Conservation (phyloP, 306 rosid species). For the Senna siamea region DNA sequence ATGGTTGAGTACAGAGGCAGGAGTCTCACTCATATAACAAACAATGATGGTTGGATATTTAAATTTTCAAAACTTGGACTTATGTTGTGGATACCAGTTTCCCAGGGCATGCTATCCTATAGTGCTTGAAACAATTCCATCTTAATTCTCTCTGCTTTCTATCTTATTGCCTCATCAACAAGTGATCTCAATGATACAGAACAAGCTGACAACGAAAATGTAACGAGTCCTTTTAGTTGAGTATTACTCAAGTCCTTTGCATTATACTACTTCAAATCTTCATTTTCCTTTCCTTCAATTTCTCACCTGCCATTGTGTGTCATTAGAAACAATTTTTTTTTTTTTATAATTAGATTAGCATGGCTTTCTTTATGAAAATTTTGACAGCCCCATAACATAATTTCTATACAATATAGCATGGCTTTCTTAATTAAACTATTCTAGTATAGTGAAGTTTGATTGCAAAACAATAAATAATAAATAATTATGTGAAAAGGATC, state of each 20-base stretch:
- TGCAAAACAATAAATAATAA: no score
- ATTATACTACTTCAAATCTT: not conserved
- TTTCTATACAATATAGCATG: no score
- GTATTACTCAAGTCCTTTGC: not conserved
- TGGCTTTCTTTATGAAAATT: no score
- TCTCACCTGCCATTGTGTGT: not conserved
- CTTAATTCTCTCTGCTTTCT: not conserved
- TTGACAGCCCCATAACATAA: no score
- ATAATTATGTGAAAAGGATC: no score
- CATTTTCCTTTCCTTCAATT: not conserved
- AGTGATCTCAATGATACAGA: not conserved
- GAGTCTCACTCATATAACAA: conserved; percentile 32
- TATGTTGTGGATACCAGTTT: not conserved
- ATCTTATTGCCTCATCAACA: not conserved
- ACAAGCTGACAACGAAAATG: not conserved
- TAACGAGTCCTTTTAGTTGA: not conserved
- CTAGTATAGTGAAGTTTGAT: no score
- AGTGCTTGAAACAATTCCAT: not conserved
- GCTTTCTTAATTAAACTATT: no score
- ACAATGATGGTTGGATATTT: not conserved
- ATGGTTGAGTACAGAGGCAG: conserved; percentile 46
- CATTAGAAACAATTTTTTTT: not conserved
- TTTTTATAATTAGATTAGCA: no score
- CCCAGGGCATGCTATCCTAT: conserved; percentile 5
- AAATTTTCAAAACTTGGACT: not conserved